Conservation (phyloP, 2,329 filamentous ascomycete species). For the Fusarium caatingaense region DNA sequence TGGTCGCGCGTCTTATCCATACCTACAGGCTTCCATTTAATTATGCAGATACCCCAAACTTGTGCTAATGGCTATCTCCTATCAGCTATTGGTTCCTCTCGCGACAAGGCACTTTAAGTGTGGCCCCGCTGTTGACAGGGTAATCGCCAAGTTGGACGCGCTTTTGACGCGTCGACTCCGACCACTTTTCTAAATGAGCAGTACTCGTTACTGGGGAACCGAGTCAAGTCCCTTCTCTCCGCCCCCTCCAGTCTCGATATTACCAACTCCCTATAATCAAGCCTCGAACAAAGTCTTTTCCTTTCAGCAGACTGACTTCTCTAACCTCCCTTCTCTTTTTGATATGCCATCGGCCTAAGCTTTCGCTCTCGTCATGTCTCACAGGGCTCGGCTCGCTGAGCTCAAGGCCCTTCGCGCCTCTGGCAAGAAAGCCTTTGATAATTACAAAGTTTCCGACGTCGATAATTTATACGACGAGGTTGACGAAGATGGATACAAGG, state of each 20-base stretch:
- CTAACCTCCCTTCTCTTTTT: constrained; percentile 1
- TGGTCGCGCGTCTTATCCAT: not conserved
- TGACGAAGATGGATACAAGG: constrained; percentile 97
- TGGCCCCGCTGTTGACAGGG: constrained; percentile 24
- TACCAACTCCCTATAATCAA: constrained; percentile 16
- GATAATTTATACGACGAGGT: constrained; percentile 93
- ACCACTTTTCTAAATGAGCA: constrained; percentile 40
- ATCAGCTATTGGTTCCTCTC: constrained; percentile 18
- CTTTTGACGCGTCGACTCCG: constrained; percentile 29
- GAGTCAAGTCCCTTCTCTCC: constrained; percentile 23
- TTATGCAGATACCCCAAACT: not conserved
- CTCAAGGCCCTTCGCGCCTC: constrained; percentile 85
- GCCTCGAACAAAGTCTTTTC: not conserved
- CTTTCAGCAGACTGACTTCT: not conserved
- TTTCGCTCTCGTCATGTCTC: constrained; percentile 50
- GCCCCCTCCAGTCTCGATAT: constrained; percentile 15
- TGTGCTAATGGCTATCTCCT: not conserved
- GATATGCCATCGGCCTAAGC: constrained; percentile 41
- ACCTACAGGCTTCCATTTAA: not conserved
- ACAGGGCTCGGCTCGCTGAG: constrained; percentile 74
- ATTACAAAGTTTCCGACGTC: constrained; percentile 87
- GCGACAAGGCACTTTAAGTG: constrained; percentile 21
- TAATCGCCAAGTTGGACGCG: constrained; percentile 34
- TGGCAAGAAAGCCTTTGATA: constrained; percentile 90
- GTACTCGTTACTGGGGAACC: constrained; percentile 35